Conservation (phyloP, 2,329 filamentous ascomycete species). For the Westerdykella sp. region DNA sequence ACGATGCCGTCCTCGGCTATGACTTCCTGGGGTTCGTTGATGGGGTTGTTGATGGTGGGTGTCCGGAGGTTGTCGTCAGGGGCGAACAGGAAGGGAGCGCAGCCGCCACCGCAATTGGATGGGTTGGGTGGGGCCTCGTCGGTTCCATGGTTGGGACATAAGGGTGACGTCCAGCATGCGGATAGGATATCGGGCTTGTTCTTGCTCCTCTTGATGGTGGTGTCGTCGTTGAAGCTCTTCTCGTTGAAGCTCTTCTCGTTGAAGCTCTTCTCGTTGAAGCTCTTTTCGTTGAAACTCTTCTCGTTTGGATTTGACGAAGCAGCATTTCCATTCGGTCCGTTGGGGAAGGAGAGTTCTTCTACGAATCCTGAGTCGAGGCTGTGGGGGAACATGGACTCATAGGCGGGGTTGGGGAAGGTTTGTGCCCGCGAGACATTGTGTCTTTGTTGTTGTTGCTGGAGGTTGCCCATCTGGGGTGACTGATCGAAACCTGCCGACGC, state of each 20-base stretch:
- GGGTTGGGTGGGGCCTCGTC: constrained; percentile 36
- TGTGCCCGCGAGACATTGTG: constrained; percentile 24
- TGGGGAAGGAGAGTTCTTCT: constrained; percentile 34
- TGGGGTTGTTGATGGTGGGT: constrained; percentile 21
- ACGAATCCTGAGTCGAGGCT: constrained; percentile 31
- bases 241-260: no score
- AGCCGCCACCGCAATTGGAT: constrained; percentile 37
- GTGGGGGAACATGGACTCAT: constrained; percentile 35
- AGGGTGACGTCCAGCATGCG: constrained; percentile 39
- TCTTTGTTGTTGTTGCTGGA: constrained; percentile 8
- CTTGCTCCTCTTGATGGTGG: constrained; percentile 31
- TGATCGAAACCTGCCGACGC: constrained; percentile 16
- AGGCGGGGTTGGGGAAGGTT: constrained; percentile 29
- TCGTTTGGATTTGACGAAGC: constrained; percentile 12
- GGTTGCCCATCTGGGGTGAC: constrained; percentile 21
- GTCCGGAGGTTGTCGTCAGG: constrained; percentile 28
- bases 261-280: no score
- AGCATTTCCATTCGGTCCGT: constrained; percentile 24
- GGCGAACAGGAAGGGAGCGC: constrained; percentile 38
- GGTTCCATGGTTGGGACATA: constrained; percentile 37
- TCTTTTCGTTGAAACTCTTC: constrained; percentile 11
- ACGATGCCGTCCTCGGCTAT: constrained; percentile 33
- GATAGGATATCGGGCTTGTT: constrained; percentile 33
- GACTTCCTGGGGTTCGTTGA: constrained; percentile 26
- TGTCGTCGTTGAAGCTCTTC: no score